Base-by-base conservation (phyloP, 768 basidiomycete genomes). In the Suillus plorans region DNA sequence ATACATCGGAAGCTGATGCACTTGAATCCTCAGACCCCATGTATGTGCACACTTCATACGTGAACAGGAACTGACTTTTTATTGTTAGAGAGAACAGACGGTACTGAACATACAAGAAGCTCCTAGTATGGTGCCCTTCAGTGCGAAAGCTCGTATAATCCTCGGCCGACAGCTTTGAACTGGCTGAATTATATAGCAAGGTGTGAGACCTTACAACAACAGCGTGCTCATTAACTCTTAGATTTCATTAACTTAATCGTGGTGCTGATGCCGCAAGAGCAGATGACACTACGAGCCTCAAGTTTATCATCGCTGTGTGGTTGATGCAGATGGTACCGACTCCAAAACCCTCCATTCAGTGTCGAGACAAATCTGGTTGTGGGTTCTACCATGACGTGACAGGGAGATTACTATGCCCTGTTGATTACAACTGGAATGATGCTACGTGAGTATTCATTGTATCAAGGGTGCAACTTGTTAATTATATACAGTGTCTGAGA, bases 221-320 rank as follows among this genome's bases (percentile, higher is more conserved):
- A 20, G 18, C 25, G 9, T 5, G 36, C 6, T 13, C 12, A 49
- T 25, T 22, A 22, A 50, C 44, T 50, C 47, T 5, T 5, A n/a
- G 14, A 6, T 34, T 53, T 6, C 2, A 55, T 16, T 16, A 64
- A 49, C 36, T 64, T 22, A 56, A 61, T 28, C 36, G 28, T 18
- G 25, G 36, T 62, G 64, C 63, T 22, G 56, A 63, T 47, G 53
- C 25, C 2, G 52, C 55, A 2, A 22, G 39, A 31, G 63, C 39
- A 1, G 60, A 65, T 36, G 52, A 65, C n/a, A 52, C 64, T 7
- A 25, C n/a, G 4, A 28, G 42, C 2, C 39, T 65, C 6, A 65
- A 65, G 42, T 14, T n/a, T 5, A 37, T 37, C 12, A 55, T 62
- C 4, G 31, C 42, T 8, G 3, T 7, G 0, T 65, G 61, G 60